A percentile compares a stretch with the other conserved stretches of the same genome.
Conservation (phyloP, 2,329 filamentous ascomycete genomes). For the Xylaria hypoxylon region DNA sequence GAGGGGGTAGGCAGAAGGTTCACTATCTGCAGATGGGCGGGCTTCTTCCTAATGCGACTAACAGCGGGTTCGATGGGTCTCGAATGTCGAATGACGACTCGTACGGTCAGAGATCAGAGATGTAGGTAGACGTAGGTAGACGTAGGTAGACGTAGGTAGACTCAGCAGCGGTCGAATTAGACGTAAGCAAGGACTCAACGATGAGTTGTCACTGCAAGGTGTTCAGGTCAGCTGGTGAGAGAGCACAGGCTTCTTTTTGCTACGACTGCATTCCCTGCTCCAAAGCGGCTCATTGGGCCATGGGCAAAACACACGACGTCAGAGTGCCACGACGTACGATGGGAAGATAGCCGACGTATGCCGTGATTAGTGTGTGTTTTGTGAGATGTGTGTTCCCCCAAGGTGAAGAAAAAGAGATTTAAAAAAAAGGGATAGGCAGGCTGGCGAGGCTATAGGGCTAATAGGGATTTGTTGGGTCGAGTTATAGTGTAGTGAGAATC, state of each 20-base stretch:
- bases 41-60: background rate
- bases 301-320: constrained; percentile 19
- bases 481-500: background rate
- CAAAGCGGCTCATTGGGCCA: constrained; percentile 33
- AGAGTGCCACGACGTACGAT: constrained; percentile 24
- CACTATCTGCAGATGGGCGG: constrained; percentile 8
- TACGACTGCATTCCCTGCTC: constrained; percentile 31
- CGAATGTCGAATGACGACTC: constrained; percentile 18
- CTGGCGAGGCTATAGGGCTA: background rate
- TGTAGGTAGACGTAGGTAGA: no score
- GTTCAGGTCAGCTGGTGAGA: constrained; percentile 43
- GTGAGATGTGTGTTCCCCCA: constrained; percentile 25
- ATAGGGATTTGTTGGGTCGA: background rate
- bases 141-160: background rate
- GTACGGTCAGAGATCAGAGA: constrained; percentile 9
- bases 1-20: constrained; percentile 26
- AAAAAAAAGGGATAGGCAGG: background rate
- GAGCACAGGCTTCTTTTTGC: constrained; percentile 13
- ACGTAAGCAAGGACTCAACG: constrained; percentile 35
- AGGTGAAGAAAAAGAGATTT: constrained; percentile 1
- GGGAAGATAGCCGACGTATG: constrained; percentile 13
- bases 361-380: background rate
- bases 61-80: constrained; percentile 25
- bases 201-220: constrained; percentile 49
- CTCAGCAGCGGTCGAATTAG: constrained; percentile 19